These are phyloP conservation scores for Penicillium sp. DNA, from an alignment of 2,329 filamentous ascomycete genomes.

Conservation along the genomic window DNA sequence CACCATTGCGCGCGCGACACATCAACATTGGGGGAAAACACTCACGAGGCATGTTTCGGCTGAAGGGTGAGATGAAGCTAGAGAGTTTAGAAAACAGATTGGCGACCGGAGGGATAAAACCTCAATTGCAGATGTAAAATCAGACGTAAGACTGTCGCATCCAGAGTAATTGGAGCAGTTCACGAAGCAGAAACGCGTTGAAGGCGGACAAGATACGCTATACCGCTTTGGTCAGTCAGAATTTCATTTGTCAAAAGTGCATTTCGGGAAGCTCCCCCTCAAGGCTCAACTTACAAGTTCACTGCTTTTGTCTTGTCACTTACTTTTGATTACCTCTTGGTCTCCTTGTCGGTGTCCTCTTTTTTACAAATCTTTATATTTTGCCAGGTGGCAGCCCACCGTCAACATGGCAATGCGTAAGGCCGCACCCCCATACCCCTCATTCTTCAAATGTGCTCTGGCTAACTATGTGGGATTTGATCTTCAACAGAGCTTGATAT, in stretches of 20 bases:
- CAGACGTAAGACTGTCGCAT: background rate
- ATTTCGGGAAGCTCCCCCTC: slow-evolving; percentile 34
- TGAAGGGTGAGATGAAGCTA: slow-evolving; percentile 19
- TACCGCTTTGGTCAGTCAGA: slow-evolving; percentile 36
- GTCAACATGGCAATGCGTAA: slow-evolving; percentile 50
- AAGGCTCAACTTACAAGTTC: slow-evolving; percentile 16
- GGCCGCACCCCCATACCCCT: slow-evolving; percentile 36
- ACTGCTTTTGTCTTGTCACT: slow-evolving; percentile 5
- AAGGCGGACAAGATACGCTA: slow-evolving; percentile 30
- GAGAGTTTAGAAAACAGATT: slow-evolving; percentile 33
- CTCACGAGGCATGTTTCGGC: slow-evolving; percentile 43
- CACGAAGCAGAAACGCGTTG: slow-evolving; percentile 23
- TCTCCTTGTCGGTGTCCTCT: slow-evolving; percentile 4
- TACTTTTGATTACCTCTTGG: slow-evolving; percentile 3
- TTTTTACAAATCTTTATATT: slow-evolving; percentile 11
- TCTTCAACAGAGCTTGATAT: slow-evolving; percentile 45
- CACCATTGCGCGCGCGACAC: slow-evolving; percentile 4
- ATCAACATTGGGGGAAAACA: slow-evolving; percentile 13
- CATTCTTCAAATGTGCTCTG: slow-evolving; percentile 25
- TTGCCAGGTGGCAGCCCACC: slow-evolving; percentile 35
- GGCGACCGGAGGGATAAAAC: slow-evolving; percentile 16
- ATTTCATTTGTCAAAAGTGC: slow-evolving; percentile 39
- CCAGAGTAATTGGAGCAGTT: slow-evolving; percentile 4
- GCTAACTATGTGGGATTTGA: slow-evolving; percentile 25
- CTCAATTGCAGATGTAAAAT: slow-evolving; percentile 2